Percentiles rank a stretch among this genome's conserved stretches.
Conservation (phyloP, 208 protist genomes). For the Acanthamoeba triangularis region DNA sequence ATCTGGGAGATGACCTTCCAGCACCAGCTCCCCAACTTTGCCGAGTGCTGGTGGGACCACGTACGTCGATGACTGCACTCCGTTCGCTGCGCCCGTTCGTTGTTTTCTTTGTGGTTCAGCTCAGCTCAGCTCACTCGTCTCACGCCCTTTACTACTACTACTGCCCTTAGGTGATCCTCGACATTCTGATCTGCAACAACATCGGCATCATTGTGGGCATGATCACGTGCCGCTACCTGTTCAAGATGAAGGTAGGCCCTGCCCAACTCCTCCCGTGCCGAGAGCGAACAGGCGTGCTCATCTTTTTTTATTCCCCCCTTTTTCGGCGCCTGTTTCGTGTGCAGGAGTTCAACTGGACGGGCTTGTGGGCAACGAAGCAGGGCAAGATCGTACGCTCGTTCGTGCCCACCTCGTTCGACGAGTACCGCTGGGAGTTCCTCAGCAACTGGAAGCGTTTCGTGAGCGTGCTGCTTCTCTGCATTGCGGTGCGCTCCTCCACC, state of each 20-base stretch:
- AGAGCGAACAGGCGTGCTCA: too few relatives aligned
- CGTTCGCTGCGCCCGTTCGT: too few relatives aligned
- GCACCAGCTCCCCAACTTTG: conserved; percentile 97
- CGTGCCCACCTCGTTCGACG: conserved; percentile 78
- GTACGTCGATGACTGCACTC: too few relatives aligned
- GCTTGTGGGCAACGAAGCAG: conserved; percentile 57
- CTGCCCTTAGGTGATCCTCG: conserved; percentile 93
- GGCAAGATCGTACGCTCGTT: conserved; percentile 42
- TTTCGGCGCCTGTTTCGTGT: background rate
- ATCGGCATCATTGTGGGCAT: conserved; percentile 96
- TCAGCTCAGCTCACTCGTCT: too few relatives aligned
- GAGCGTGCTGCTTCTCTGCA: conserved; percentile 83
- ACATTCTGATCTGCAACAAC: conserved; percentile 97
- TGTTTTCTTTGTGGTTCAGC: too few relatives aligned
- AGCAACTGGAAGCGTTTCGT: conserved; percentile 88
- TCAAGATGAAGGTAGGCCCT: conserved; percentile 86
- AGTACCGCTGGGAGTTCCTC: conserved; percentile 95
- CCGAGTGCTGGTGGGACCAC: conserved; percentile 99
- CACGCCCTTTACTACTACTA: too few relatives aligned
- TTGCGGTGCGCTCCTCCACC: conserved; percentile 84
- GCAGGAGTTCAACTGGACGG: conserved; percentile 81
- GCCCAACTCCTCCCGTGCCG: background rate
- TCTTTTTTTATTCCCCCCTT: background rate
- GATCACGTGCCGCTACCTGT: conserved; percentile 84
- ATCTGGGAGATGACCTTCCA: conserved; percentile 97